Evolutionary conservation across 1,284 basidiomycete species (phyloP), one percentile per base, ranked within the genome.

Genomic region (Mrakiaceae sp.): DNA sequence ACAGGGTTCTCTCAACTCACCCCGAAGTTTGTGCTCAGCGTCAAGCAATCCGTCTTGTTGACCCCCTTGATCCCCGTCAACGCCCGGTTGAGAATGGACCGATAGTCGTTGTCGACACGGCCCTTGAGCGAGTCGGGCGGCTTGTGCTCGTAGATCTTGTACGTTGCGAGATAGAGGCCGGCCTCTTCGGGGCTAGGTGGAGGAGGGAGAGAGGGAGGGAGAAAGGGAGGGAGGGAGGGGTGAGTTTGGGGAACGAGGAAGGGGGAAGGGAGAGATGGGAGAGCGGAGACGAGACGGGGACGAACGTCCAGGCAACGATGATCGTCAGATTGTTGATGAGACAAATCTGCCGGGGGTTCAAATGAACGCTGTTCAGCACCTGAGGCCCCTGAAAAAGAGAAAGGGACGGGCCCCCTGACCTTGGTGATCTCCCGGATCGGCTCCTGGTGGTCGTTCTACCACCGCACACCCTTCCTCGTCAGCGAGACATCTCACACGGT

Each of bases 11-110:
- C 27, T 27, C 8, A n/a, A 80, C 87, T 68, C 77, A 96, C 93
- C 16, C 93, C 93, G 72, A 95, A 87, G n/a, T 89, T 87, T 0
- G 87, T 87, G n/a, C 88, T 82, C 42, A 99, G 78, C 0, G 94
- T 96, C 75, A 93, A 85, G 0, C 95, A 92, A 72, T 99, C 96
- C 0, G 95, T 98, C 79, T 95, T 97, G 78, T 98, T 98, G 65
- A 99, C 87, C 70, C 90, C 93, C 71, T 84, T 87, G 69, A 98
- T 88, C 69, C 84, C 86, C 0, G 95, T 98, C 48, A 99, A 79
- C 0, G 90, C 83, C n/a, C 85, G 84, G 51, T 88, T 87, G 11
- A 98, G 77, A 70, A 92, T 82, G 5, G 89, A 84, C 67, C 82
- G 76, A 72, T 96, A 93, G 70, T 90, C 88, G 70, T 94, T 90